Evolutionary conservation across 306 rosid genomes (phyloP), one percentile per base, ranked within the genome.

Genomic region (Dicorynia guianensis): DNA sequence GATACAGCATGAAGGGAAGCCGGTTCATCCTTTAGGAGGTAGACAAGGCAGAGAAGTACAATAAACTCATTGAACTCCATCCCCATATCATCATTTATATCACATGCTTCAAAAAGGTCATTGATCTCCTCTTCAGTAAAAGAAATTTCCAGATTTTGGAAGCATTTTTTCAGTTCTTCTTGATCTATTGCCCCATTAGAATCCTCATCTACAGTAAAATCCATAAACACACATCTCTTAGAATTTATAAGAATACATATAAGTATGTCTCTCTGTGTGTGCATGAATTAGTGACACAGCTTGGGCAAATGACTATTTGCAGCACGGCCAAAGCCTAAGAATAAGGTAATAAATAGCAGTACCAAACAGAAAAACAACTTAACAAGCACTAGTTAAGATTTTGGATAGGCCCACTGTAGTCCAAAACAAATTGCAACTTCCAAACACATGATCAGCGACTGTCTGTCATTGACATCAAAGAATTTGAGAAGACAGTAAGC

Each of bases 101-200:
- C 98, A 43, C 98, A 95, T 12, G 98, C 98, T 48, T 76, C 80
- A 73, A 92, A 95, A 63, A 95, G 93, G 76, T 95, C 98, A 19
- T 74, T 63, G 42, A 88, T 79, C 68, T 95, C 98, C 87, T 90
- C 95, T 11, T 90, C 93, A 0, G 90, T 78, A 69, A 87, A 77
- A 4, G 92, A 67, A 69, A 92, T 84, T 74, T 86, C 93, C 82
- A 95, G 86, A 85, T 87, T 79, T 1, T 10, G 81, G 83, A 95
- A 95, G 79, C 97, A 85, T 46, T 81, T 80, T 53, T 82, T 92
- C 89, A 95, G 80, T 83, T 95, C 98, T 58, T 69, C 89, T 12
- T 78, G 84, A 82, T 95, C 98, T 40, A 95, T 88, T 52, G 65
- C 79, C 11, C 97, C 98, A 62, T 95, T 92, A 20, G 90, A 88